Base-by-base conservation (phyloP, 2,329 filamentous ascomycete genomes). In the Aurifilum marmelostoma region DNA sequence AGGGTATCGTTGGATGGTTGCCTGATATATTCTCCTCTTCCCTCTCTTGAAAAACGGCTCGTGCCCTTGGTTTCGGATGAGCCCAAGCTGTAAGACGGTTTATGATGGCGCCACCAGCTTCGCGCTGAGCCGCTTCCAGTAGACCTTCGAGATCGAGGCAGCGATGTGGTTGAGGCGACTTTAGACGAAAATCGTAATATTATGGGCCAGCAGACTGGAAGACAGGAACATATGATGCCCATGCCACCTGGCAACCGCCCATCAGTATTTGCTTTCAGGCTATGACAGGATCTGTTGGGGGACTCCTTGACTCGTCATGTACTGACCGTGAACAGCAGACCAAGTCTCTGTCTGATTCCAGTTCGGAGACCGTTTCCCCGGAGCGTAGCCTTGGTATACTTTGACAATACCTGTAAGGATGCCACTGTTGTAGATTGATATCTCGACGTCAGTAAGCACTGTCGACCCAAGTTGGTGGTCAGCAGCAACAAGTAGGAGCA, bases 291-390 rank as follows among this genome's bases (percentile, higher is more conserved):
- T n/a, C n/a, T 29, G 1, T 21, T 8, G 32, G 0, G 41, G 24
- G 1, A 34, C 12, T 9, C 56, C 21, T 34, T n/a, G 24, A 2
- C 3, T 32, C 24, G 6, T 5, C 21, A 16, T 41, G 2, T 16
- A 69, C 67, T 66, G 58, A 69, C 67, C 63, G 27, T 66, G 67
- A 27, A 69, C 60, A 7, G 67, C 34, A 12, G 67, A 63, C 67
- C 67, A 69, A 6, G 58, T 43, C 50, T 59, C 67, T 7, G 47
- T 69, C 7, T 69, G 12, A 18, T 58, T 54, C 37, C 58, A 69
- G 1, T 65, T 41, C 1, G 67, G 67, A 6, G 64, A 69, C 2
- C 67, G 63, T n/a, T 52, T 34, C 9, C 64, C 59, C 1, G 67
- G 67, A 12, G 50, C 63, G 12, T 63, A 69, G 1, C 63, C 67